Evolutionary conservation across 345 rosid genomes (phyloP).

Genomic region (Trapa bicornis): DNA sequence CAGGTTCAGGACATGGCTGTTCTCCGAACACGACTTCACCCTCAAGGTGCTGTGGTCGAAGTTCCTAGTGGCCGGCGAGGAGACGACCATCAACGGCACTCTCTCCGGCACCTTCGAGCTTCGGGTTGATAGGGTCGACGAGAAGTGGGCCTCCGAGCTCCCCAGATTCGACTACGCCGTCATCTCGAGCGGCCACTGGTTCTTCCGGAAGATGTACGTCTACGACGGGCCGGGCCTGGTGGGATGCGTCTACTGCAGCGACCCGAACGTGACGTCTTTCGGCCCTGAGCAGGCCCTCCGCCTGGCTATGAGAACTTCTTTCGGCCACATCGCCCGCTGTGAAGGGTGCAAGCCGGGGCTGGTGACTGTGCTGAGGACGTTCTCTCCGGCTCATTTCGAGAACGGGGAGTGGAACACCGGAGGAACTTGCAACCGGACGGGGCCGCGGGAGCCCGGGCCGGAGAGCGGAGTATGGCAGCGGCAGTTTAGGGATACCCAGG

Average conservation of each 20-base stretch:
- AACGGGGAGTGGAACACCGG: conserved; percentile 70
- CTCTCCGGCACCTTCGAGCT: conserved; percentile 36
- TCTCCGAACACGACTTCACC: conserved; percentile 48
- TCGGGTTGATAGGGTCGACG: conserved; percentile 33
- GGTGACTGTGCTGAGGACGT: conserved; percentile 50
- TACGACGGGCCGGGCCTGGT: conserved; percentile 22
- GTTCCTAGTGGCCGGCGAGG: conserved; percentile 41
- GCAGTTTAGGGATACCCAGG: conserved; percentile 41
- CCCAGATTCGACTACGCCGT: conserved; percentile 39
- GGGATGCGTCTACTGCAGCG: conserved; percentile 60
- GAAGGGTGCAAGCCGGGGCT: conserved; percentile 17
- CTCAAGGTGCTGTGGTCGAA: conserved; percentile 49
- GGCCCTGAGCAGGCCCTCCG: conserved; percentile 29
- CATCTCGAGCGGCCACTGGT: conserved; percentile 68
- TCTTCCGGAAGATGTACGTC: conserved; percentile 50
- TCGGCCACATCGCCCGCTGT: conserved; percentile 30
- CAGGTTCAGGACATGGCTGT: conserved; percentile 53
- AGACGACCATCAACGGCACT: conserved; percentile 34
- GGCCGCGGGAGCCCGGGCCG: conserved; percentile 23
- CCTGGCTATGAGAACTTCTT: conserved; percentile 37
- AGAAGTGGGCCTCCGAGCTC: conserved; percentile 33
- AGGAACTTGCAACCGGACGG: conserved; percentile 49
- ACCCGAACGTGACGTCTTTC: conserved; percentile 32
- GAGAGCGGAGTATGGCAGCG: conserved; percentile 16
- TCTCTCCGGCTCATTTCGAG: conserved; percentile 85